A percentile compares a stretch with the other conserved stretches of the same genome.
phyloP scores from a whole-genome alignment of 2,329 filamentous ascomycete genomes.

The Stenocarpella maydis region DNA sequence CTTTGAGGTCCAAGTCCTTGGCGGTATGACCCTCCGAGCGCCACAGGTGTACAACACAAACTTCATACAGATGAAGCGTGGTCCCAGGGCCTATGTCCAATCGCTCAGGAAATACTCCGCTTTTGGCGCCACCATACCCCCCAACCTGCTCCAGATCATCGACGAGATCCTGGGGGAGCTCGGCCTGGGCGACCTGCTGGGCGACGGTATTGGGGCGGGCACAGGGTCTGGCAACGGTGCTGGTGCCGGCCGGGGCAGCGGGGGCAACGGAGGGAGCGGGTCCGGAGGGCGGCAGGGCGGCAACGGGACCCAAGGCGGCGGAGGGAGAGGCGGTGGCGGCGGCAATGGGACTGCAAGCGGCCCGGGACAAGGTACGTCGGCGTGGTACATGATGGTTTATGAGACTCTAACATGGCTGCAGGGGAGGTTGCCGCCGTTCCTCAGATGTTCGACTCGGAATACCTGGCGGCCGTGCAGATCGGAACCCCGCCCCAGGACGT shows the following conservation, averaged over 20 bases:
- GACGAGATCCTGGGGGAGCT: conserved; percentile 46
- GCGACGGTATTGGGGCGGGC: neutral
- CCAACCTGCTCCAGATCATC: conserved; percentile 46
- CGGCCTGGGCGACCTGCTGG: conserved; percentile 37
- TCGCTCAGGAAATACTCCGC: conserved; percentile 50
- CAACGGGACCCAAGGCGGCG: neutral
- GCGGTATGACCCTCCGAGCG: conserved; percentile 51
- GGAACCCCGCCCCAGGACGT: conserved; percentile 62
- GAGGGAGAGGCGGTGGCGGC: neutral
- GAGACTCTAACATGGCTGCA: conserved; percentile 37
- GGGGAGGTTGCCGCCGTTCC: conserved; percentile 54
- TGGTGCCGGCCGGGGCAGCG: conserved; percentile 24
- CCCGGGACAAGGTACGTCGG: conserved; percentile 34
- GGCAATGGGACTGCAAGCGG: conserved; percentile 20
- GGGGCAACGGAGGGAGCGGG: neutral
- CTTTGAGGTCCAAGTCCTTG: conserved; percentile 47
- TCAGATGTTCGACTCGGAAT: conserved; percentile 56
- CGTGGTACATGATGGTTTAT: neutral
- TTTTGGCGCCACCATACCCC: conserved; percentile 46
- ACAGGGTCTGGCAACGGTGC: conserved; percentile 12
- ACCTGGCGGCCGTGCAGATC: conserved; percentile 66
- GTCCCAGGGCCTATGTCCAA: conserved; percentile 45
- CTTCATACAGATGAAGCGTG: conserved; percentile 46
- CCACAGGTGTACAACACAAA: conserved; percentile 49
- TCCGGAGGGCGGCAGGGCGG: neutral